Base-by-base conservation (phyloP, 73 alveolate genomes). In the Stentor coeruleus region DNA sequence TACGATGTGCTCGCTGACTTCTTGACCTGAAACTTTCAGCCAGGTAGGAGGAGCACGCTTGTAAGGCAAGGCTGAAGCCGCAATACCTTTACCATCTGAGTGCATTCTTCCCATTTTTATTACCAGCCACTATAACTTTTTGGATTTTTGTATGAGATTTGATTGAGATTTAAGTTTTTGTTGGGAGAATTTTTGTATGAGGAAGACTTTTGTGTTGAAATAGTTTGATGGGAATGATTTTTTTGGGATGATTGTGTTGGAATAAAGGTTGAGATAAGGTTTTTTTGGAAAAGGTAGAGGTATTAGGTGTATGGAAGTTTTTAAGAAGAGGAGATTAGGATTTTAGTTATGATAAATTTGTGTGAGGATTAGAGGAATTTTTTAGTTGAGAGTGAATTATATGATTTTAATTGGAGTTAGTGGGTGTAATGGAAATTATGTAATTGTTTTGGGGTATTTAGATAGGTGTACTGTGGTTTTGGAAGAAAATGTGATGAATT, bases 21-120 rank as follows among this genome's bases (percentile, higher is more conserved):
- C 98, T 66, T 84, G 88, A 57, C 95, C 84, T 42, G 93, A 84
- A 59, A 95, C 81, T 82, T 88, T 84, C 77, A 93, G 82, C 99
- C 99, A 95, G 89, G 95, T 91, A 14, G 99, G 98, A 31, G 99
- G 97, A 3, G 87, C 89, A 39, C 95, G 91, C 86, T 92, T 91
- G 88, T 84, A 95, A 0, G 99, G 99, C 82, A 93, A 87, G 75
- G 97, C 93, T 73, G 97, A 86, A 74, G 89, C 82, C 76, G 96
- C 90, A 58, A 91, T 93, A 82, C 99, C 99, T 77, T 95, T 95
- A 85, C 98, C 97, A 81, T 86, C 81, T 40, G 96, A 91, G 58
- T 93, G 93, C 99, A 95, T 95, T 72, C 99, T 88, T 38, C 98
- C 99, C 99, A 95, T 95, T 15, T 55, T 55, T 55, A 55, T 15